Percentiles rank a stretch among this genome's conserved stretches.
These are phyloP conservation scores for Castanopsis chinensis DNA, from an alignment of 306 rosid species.

Conservation along the genomic window DNA sequence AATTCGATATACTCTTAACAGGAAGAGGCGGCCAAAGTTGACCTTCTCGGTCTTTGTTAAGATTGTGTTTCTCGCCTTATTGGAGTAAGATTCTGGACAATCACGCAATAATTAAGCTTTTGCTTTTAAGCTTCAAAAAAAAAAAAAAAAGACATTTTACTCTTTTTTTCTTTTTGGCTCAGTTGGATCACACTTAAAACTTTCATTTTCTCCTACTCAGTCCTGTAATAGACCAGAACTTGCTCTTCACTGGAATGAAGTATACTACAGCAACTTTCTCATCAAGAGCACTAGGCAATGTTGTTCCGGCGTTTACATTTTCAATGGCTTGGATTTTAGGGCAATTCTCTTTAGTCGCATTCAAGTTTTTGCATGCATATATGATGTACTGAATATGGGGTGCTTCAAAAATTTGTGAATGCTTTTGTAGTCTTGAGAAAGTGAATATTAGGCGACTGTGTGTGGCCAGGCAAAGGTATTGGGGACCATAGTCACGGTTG, in stretches of 20 bases:
- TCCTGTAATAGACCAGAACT: slow-evolving; percentile 62
- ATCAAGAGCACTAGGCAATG: slow-evolving; percentile 48
- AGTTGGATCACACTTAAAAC: neutral
- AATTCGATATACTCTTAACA: slow-evolving; percentile 5
- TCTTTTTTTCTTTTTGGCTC: neutral
- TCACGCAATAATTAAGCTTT: neutral
- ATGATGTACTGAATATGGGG: too few species aligned
- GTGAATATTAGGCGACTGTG: slow-evolving; percentile 29
- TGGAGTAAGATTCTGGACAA: slow-evolving; percentile 29
- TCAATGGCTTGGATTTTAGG: slow-evolving; percentile 51
- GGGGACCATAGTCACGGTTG: slow-evolving; percentile 43
- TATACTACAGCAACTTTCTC: slow-evolving; percentile 51
- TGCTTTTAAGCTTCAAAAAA: neutral
- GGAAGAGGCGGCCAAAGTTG: slow-evolving; percentile 58
- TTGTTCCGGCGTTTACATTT: slow-evolving; percentile 58
- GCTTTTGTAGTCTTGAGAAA: slow-evolving; percentile 43
- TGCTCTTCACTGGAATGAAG: slow-evolving; percentile 53
- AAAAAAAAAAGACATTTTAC: neutral
- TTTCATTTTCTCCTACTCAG: slow-evolving; percentile 4
- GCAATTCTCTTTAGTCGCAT: neutral
- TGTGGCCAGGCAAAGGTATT: slow-evolving; percentile 40
- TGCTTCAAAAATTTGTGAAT: neutral
- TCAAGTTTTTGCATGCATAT: neutral
- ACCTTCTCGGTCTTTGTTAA: slow-evolving; percentile 30
- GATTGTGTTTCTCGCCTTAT: slow-evolving; percentile 35